Conservation (phyloP, 2,329 filamentous ascomycete genomes). For the Ceratocystis cacaofunesta region DNA sequence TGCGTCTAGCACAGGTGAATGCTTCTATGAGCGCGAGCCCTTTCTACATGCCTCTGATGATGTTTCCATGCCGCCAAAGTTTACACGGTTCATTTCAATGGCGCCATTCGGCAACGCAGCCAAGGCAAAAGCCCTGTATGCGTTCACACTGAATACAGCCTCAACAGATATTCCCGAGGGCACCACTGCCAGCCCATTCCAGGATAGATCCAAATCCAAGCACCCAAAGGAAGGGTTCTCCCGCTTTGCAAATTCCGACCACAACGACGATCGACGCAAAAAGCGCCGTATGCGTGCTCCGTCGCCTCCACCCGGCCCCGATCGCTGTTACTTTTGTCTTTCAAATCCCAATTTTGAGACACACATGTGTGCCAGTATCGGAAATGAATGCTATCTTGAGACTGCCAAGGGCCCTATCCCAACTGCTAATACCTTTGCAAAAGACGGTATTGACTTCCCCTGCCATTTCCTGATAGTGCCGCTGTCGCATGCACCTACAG, state of each 20-base stretch:
- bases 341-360: slow-evolving; percentile 70
- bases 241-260: slow-evolving; percentile 24
- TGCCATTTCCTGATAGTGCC: slow-evolving; percentile 86
- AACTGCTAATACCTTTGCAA: slow-evolving; percentile 49
- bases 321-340: slow-evolving; percentile 88
- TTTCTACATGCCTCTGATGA: slow-evolving; percentile 52
- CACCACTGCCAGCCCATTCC: slow-evolving; percentile 61
- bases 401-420: slow-evolving; percentile 84
- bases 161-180: slow-evolving; percentile 46
- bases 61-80: slow-evolving; percentile 22
- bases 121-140: slow-evolving; percentile 72
- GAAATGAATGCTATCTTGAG: slow-evolving; percentile 73
- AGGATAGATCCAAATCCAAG: not conserved
- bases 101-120: slow-evolving; percentile 59
- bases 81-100: slow-evolving; percentile 85
- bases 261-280: slow-evolving; percentile 31
- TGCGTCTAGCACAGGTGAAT: slow-evolving; percentile 46
- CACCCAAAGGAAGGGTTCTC: slow-evolving; percentile 20
- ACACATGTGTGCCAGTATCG: slow-evolving; percentile 83
- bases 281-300: slow-evolving; percentile 32
- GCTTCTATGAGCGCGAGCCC: slow-evolving; percentile 82
- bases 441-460: slow-evolving; percentile 56
- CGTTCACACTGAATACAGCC: slow-evolving; percentile 43
- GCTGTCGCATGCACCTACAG: slow-evolving; percentile 62
- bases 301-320: slow-evolving; percentile 51